These are phyloP conservation scores for Fusarium staphyleae DNA, from an alignment of 2,329 filamentous ascomycete species.

Conservation along the genomic window DNA sequence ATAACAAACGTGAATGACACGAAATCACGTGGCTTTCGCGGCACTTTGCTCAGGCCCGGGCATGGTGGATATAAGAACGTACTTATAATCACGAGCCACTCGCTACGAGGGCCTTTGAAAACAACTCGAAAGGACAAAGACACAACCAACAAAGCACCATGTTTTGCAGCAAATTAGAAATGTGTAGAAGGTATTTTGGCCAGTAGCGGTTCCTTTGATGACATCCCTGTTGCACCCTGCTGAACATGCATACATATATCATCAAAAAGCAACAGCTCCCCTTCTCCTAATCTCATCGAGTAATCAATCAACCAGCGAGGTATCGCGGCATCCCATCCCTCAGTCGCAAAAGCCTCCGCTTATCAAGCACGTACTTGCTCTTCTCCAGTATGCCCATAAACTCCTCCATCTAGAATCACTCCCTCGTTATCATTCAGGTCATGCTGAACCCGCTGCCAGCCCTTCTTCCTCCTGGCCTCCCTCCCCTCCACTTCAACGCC, in stretches of 20 bases:
- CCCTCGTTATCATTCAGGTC: constrained; percentile 65
- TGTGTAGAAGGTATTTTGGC: too few species aligned
- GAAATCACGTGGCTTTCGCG: constrained; percentile 44
- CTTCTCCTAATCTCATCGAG: neutral
- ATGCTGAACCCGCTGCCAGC: constrained; percentile 68
- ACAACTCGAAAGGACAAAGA: too few species aligned
- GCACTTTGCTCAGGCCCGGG: constrained; percentile 4
- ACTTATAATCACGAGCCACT: neutral
- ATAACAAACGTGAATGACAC: constrained; percentile 43
- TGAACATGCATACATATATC: too few species aligned
- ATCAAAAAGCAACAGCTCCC: too few species aligned
- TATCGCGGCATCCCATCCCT: neutral
- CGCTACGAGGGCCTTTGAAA: too few species aligned
- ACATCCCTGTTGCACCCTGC: too few species aligned
- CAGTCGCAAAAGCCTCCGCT: neutral
- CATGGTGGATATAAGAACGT: too few species aligned
- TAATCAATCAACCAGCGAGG: neutral
- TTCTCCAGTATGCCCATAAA: constrained; percentile 52
- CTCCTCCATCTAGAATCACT: constrained; percentile 65
- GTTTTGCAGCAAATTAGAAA: too few species aligned
- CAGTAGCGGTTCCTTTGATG: too few species aligned
- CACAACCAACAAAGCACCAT: too few species aligned
- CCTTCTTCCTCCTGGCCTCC: constrained; percentile 52
- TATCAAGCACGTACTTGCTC: constrained; percentile 50
- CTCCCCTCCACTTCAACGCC: constrained; percentile 49